Base-by-base conservation (phyloP, 2,329 filamentous ascomycete species). In the Biscogniauxia marginata region DNA sequence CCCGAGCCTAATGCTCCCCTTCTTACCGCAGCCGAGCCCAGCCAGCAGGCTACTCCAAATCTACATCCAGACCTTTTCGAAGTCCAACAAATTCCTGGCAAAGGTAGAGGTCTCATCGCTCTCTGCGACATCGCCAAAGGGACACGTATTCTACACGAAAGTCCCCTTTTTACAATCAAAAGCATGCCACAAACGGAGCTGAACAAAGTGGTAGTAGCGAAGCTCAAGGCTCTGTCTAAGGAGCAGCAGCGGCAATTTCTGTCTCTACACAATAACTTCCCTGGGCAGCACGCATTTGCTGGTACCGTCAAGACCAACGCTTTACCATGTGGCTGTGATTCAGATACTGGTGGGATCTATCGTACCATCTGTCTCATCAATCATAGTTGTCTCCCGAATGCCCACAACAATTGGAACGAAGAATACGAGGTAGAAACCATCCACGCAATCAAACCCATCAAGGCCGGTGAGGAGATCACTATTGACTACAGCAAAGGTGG, bases 61-160 rank as follows among this genome's bases (percentile, higher is more conserved):
- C 25, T 46, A 18, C 25, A 46, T 7, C 30, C 1, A 22, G 24
- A 7, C 3, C 25, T 67, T 2, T 69, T 65, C 53, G 53, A 51
- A 19, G 49, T 65, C 20, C 50, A 43, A n/a, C 25, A 45, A 1
- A 54, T 72, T 2, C 62, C 64, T 16, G 72, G 68, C 18, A 75
- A 73, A 65, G 75, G 76, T 2, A 71, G 71, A 68, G 74, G 75
- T 7, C 66, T 79, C 6, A 57, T 78, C 49, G 74, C 76, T 8
- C 67, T 44, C 6, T 49, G 57, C 20, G 59, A 70, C 48, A 76
- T 78, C 54, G 53, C 65, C 3, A 72, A 63, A 55, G 75, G 75
- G 46, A 75, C 71, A 7, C 65, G 71, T 22, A 73, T 79, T 52
- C 59, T 78, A 24, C 70, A 63, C 18, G 75, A 79, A 64, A 55